phyloP scores from a whole-genome alignment of 164 flowering plant species.

The Liriodendron chinense region DNA sequence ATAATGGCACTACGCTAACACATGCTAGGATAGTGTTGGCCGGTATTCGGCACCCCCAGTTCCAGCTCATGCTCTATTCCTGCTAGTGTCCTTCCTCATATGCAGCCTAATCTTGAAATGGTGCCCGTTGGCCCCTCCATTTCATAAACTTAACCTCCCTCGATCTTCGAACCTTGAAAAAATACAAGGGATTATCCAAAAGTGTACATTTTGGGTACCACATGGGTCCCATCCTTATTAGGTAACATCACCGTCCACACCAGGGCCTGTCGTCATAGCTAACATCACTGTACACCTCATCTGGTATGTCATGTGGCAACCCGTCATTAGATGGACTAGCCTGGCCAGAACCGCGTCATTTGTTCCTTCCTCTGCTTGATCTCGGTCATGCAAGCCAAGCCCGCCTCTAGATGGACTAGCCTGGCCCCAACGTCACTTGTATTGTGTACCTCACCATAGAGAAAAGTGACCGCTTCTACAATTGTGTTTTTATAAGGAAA shows the following conservation, averaged over 20 bases:
- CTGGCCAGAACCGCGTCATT: constrained; percentile 60
- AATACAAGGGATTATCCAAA: constrained; percentile 66
- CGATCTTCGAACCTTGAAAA: constrained; percentile 40
- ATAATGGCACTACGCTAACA: too few relatives aligned
- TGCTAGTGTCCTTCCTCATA: constrained; percentile 8
- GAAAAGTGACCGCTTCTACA: constrained; percentile 80
- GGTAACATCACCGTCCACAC: too few relatives aligned
- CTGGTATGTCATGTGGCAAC: constrained; percentile 73
- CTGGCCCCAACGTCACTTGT: constrained; percentile 66
- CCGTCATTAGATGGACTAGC: too few relatives aligned
- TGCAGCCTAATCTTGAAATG: constrained; percentile 20
- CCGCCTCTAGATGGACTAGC: constrained; percentile 76
- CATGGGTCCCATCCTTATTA: constrained; percentile 49
- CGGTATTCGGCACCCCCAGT: too few relatives aligned
- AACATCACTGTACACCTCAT: constrained; percentile 64
- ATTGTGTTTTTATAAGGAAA: too few relatives aligned
- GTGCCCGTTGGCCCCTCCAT: constrained; percentile 62
- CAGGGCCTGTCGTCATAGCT: constrained; percentile 44
- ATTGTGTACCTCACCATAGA: constrained; percentile 52
- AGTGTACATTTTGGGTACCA: constrained; percentile 66
- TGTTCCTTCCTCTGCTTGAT: constrained; percentile 64
- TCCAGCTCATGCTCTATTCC: background rate
- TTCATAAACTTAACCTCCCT: constrained; percentile 13
- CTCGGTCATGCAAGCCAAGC: constrained; percentile 40
- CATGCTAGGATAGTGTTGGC: too few relatives aligned